Evolutionary conservation across 2,329 filamentous ascomycete genomes (phyloP).

Genomic region (Volutella citrinella): DNA sequence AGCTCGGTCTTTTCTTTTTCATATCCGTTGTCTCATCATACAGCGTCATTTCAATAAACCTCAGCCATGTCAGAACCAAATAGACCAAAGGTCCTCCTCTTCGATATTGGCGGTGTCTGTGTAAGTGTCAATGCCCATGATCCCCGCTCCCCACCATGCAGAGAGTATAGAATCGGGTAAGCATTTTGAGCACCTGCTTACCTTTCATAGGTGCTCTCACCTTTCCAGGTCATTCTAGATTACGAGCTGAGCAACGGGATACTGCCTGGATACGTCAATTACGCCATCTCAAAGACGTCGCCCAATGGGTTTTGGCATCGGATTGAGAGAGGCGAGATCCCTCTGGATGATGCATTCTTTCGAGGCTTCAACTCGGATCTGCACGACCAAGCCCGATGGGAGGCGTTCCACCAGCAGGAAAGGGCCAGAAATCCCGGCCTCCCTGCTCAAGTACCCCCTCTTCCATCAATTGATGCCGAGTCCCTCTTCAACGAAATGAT

Average conservation of each 20-base stretch:
- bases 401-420: constrained; percentile 54
- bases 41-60: too few relatives aligned
- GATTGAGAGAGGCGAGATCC: constrained; percentile 80
- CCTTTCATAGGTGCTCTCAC: constrained; percentile 91
- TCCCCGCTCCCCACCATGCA: too few relatives aligned
- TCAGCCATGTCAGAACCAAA: too few relatives aligned
- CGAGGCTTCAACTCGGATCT: constrained; percentile 73
- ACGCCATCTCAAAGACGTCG: constrained; percentile 75
- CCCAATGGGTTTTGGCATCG: constrained; percentile 84
- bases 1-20: too few relatives aligned
- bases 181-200: too few relatives aligned
- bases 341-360: constrained; percentile 74
- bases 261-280: constrained; percentile 87
- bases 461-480: constrained; percentile 74
- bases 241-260: constrained; percentile 78
- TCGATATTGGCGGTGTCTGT: constrained; percentile 96
- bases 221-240: constrained; percentile 88
- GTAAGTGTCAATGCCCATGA: constrained; percentile 57
- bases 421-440: constrained; percentile 39
- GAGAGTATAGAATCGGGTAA: too few relatives aligned
- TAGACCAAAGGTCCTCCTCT: constrained; percentile 73
- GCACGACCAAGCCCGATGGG: constrained; percentile 64
- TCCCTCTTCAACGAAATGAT: constrained; percentile 92
- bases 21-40: too few relatives aligned
- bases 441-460: constrained; percentile 48